Percentiles rank a stretch among this genome's conserved stretches.
These are phyloP conservation scores for Cairneyella variabilis DNA, from an alignment of 495 filamentous ascomycete species.

Conservation along the genomic window DNA sequence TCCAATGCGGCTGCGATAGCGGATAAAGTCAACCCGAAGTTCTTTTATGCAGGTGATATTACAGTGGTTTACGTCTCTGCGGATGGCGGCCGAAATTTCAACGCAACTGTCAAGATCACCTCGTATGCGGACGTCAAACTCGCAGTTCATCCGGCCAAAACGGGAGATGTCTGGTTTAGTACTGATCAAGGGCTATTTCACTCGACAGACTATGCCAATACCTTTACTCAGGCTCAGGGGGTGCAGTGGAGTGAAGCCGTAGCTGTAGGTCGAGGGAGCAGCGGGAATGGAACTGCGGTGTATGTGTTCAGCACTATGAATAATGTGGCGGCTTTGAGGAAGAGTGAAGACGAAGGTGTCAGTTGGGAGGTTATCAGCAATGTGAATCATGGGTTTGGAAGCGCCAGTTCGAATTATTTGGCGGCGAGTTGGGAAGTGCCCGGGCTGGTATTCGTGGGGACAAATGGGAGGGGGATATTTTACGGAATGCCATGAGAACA, in stretches of 20 bases:
- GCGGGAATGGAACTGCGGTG: constrained; percentile 5
- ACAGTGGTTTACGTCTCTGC: constrained; percentile 17
- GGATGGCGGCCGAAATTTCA: constrained; percentile 42
- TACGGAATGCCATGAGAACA: too few species aligned
- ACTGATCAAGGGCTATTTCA: constrained; percentile 51
- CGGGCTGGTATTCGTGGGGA: constrained; percentile 53
- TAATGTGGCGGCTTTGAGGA: constrained; percentile 36
- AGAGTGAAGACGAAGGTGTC: constrained; percentile 41
- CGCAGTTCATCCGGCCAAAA: constrained; percentile 40
- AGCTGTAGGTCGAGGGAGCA: not conserved
- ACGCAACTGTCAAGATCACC: constrained; percentile 29
- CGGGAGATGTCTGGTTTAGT: constrained; percentile 50
- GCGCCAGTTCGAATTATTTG: constrained; percentile 39
- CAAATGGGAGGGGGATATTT: constrained; percentile 55
- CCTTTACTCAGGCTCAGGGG: constrained; percentile 32
- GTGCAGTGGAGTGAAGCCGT: not conserved
- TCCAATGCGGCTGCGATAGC: constrained; percentile 42
- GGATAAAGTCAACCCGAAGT: constrained; percentile 46
- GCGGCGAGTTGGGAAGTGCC: constrained; percentile 44
- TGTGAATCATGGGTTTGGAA: constrained; percentile 48
- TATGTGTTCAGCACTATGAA: constrained; percentile 16
- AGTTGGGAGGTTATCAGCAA: constrained; percentile 51
- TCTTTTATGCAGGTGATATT: constrained; percentile 49
- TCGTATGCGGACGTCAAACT: constrained; percentile 40
- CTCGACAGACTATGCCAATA: constrained; percentile 43